A percentile compares a stretch with the other conserved stretches of the same genome.
These are phyloP conservation scores for Coemansia sp. DNA, from an alignment of 192 early-diverging fungal genomes.

Conservation along the genomic window DNA sequence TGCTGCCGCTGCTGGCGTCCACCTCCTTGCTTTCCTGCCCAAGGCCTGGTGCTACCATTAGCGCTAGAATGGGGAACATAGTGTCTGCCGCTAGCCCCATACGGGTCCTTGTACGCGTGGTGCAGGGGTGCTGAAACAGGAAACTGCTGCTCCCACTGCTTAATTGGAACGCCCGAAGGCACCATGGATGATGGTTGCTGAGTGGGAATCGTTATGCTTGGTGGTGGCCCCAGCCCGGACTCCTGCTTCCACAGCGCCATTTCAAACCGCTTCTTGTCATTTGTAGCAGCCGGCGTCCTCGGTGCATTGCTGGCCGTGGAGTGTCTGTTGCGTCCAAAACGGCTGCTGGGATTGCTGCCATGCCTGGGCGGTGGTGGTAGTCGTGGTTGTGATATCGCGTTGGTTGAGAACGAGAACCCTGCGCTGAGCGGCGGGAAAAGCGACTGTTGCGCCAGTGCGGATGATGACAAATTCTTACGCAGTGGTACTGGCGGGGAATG, in stretches of 20 bases:
- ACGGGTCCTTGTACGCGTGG: neutral
- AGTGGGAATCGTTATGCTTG: neutral
- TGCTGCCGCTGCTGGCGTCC: no score
- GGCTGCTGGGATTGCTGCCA: neutral
- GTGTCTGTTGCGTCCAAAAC: neutral
- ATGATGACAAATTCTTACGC: slow-evolving; percentile 1
- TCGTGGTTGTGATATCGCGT: neutral
- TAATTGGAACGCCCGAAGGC: no score
- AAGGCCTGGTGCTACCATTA: no score
- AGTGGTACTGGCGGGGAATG: neutral
- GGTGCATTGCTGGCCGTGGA: neutral
- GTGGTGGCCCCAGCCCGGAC: slow-evolving; percentile 28
- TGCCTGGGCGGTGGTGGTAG: neutral
- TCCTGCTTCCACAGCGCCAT: slow-evolving; percentile 35
- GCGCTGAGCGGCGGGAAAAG: slow-evolving; percentile 6
- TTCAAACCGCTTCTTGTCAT: slow-evolving; percentile 18
- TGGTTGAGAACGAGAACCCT: slow-evolving; percentile 6
- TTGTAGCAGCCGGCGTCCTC: neutral
- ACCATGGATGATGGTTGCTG: no score
- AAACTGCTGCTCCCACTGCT: neutral
- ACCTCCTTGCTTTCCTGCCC: no score
- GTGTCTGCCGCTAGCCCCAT: neutral
- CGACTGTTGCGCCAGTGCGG: slow-evolving; percentile 1
- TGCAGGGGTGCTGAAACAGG: neutral
- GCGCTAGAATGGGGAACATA: no score